A percentile compares a stretch with the other conserved stretches of the same genome.
Evolutionary conservation across 306 rosid species (phyloP).

Genomic region (Rosa multiflora): DNA sequence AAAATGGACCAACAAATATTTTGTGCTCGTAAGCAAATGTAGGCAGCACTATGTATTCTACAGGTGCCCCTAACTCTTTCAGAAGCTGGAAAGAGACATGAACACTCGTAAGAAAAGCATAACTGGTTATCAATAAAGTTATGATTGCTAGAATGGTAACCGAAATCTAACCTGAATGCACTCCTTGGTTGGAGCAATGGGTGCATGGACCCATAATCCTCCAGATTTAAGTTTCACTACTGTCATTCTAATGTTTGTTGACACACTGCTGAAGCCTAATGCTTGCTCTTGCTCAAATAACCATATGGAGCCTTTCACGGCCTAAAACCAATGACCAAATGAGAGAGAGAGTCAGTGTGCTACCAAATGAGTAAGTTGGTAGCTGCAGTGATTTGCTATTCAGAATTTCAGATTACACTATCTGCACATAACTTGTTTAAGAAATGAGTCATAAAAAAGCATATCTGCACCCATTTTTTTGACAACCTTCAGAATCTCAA

Average conservation of each 20-base stretch:
- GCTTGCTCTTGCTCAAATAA: constrained; percentile 98
- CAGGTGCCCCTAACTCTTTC: constrained; percentile 84
- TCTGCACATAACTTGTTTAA: not conserved
- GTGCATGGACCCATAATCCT: constrained; percentile 96
- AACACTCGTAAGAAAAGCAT: constrained; percentile 12
- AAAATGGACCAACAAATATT: constrained; percentile 93
- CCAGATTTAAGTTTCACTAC: constrained; percentile 95
- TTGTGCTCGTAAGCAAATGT: constrained; percentile 97
- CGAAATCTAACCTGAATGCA: constrained; percentile 73
- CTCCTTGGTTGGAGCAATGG: constrained; percentile 97
- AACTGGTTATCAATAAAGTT: not conserved
- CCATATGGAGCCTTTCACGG: constrained; percentile 85
- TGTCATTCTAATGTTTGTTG: constrained; percentile 97
- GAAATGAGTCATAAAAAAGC: not conserved
- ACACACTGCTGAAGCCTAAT: constrained; percentile 96
- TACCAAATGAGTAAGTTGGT: not conserved
- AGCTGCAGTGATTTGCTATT: not conserved
- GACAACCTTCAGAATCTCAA: not conserved
- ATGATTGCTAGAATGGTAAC: constrained; percentile 22
- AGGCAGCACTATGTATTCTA: constrained; percentile 83
- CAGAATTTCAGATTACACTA: not conserved
- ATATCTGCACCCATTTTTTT: not conserved
- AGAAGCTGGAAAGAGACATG: constrained; percentile 58
- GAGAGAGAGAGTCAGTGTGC: constrained; percentile 8
- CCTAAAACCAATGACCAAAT: constrained; percentile 45